phyloP scores from a whole-genome alignment of 345 rosid genomes.

The Anacardium occidentale region DNA sequence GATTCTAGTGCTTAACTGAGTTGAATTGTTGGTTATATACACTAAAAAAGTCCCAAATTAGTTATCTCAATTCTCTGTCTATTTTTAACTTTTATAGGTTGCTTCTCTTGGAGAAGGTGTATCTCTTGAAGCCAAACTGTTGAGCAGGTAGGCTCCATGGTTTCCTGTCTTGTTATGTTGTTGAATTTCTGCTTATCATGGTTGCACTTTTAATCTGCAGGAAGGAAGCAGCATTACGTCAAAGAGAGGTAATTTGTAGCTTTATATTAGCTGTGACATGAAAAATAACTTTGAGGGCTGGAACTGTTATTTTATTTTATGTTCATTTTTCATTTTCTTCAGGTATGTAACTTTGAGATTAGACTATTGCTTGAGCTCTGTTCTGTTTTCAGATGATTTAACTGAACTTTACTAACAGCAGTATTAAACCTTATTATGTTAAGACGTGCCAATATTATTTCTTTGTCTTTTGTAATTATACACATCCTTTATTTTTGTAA shows the following conservation, averaged over 20 bases:
- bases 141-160: conserved; percentile 61
- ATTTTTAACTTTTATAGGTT: conserved; percentile 51
- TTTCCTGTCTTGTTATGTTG: conserved; percentile 22
- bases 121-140: conserved; percentile 86
- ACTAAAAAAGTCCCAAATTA: not conserved
- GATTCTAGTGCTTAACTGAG: conserved; percentile 3
- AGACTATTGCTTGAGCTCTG: conserved; percentile 8
- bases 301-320: not conserved
- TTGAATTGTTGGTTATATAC: not conserved
- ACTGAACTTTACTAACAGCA: conserved; percentile 5
- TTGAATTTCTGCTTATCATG: conserved; percentile 18
- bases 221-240: conserved; percentile 89
- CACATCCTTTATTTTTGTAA: not conserved
- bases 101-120: conserved; percentile 97
- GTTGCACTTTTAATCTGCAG: conserved; percentile 34
- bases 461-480: too few relatives aligned
- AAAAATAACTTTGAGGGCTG: not conserved
- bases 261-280: conserved; percentile 2
- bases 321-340: conserved; percentile 9
- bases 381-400: conserved; percentile 7
- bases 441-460: not conserved
- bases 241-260: conserved; percentile 64
- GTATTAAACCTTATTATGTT: not conserved
- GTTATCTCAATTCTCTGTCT: conserved; percentile 4
- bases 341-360: conserved; percentile 1